These are phyloP conservation scores for Phaseolus coccineus DNA, from an alignment of 331 rosid species.

Conservation along the genomic window DNA sequence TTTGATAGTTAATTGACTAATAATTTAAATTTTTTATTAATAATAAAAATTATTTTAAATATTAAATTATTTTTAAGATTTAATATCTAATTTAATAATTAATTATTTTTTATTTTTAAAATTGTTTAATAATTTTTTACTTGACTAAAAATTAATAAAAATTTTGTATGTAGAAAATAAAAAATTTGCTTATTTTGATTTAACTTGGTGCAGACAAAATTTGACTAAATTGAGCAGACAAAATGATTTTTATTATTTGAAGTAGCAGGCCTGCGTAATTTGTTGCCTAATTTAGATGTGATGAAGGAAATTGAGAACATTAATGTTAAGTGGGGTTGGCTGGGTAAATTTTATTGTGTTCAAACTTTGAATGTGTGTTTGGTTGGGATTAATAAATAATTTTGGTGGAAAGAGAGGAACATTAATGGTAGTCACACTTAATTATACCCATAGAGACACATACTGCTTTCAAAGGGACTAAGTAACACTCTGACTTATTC, in stretches of 20 bases:
- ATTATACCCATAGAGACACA: not conserved
- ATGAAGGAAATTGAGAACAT: not conserved
- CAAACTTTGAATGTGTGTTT: not conserved
- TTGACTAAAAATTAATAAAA: no score
- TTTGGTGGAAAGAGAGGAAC: not conserved
- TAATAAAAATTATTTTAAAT: no score
- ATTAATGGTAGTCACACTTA: not conserved
- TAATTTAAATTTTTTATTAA: no score
- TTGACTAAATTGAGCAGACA: not conserved
- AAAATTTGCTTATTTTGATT: no score
- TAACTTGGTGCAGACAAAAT: not conserved
- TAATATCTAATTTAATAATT: no score
- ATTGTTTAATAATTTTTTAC: no score
- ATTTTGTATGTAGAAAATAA: no score
- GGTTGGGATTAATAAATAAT: not conserved
- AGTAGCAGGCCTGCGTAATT: not conserved
- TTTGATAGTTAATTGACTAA: no score
- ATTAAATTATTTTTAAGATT: no score
- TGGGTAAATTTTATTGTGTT: not conserved
- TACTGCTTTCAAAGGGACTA: not conserved
- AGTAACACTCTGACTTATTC: not conserved
- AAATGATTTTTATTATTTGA: not conserved
- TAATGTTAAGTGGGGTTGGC: not conserved
- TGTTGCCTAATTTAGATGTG: not conserved
- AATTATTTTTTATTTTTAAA: no score